A percentile compares a stretch with the other conserved stretches of the same genome.
Conservation (phyloP, 2,329 filamentous ascomycete species). For the Fusarium sp. region DNA sequence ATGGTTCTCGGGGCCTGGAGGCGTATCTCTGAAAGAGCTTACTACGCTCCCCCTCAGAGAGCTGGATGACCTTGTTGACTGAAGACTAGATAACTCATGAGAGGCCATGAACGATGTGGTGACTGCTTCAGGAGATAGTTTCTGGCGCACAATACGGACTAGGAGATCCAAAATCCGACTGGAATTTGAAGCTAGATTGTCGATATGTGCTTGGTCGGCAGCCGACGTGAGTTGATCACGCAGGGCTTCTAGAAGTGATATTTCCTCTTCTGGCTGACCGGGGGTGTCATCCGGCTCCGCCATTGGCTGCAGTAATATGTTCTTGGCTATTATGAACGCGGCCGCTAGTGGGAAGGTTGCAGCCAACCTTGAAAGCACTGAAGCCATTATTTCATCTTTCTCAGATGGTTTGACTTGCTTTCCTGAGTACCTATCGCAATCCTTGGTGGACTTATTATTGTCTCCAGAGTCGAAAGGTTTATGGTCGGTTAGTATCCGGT, state of each 20-base stretch:
- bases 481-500: constrained; percentile 25
- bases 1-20: constrained; percentile 34
- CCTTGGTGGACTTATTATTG: neutral
- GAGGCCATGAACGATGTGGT: constrained; percentile 39
- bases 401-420: constrained; percentile 1
- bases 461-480: neutral
- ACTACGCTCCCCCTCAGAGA: constrained; percentile 33
- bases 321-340: constrained; percentile 37
- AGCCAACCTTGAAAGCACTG: constrained; percentile 33
- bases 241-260: constrained; percentile 40
- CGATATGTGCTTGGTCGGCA: constrained; percentile 32
- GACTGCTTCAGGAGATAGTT: constrained; percentile 14
- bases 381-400: constrained; percentile 14
- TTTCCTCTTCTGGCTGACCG: constrained; percentile 40
- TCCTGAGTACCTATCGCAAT: neutral
- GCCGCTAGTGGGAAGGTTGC: constrained; percentile 41
- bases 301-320: constrained; percentile 33
- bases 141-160: constrained; percentile 37
- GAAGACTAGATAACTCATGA: constrained; percentile 41
- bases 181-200: constrained; percentile 38
- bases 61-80: constrained; percentile 38
- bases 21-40: constrained; percentile 40
- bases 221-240: constrained; percentile 34
- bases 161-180: constrained; percentile 33
- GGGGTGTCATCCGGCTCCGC: constrained; percentile 12